These are phyloP conservation scores for Podospora anserina DNA, from an alignment of 495 filamentous ascomycete species.

Conservation along the genomic window DNA sequence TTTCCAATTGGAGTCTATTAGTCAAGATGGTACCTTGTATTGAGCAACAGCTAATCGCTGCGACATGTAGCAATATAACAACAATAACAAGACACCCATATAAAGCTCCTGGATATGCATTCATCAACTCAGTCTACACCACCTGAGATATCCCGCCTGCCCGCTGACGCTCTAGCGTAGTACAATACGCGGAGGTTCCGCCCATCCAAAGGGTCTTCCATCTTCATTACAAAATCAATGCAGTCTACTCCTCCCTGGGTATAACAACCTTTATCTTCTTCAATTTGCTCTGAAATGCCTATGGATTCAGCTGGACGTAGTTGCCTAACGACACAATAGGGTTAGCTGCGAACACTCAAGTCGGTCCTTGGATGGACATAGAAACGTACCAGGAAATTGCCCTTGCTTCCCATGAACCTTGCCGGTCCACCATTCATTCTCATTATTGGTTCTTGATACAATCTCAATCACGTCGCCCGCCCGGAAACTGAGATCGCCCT, in stretches of 20 bases:
- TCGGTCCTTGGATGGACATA: not conserved
- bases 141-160: not conserved
- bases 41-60: not conserved
- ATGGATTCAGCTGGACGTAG: conserved; percentile 42
- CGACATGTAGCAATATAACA: not conserved
- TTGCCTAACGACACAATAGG: conserved; percentile 33
- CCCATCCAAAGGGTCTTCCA: not conserved
- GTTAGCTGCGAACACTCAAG: conserved; percentile 14
- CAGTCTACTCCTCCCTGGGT: not conserved
- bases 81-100: not conserved
- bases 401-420: conserved; percentile 72
- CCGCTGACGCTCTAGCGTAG: not conserved
- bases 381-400: conserved; percentile 84
- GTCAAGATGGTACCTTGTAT: not conserved
- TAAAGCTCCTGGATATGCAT: not conserved
- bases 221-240: not conserved
- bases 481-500: conserved; percentile 88
- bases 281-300: not conserved
- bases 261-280: not conserved
- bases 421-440: conserved; percentile 97
- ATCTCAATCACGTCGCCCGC: conserved; percentile 93
- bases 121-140: not conserved
- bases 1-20: not conserved
- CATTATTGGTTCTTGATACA: conserved; percentile 69
- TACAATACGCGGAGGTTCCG: not conserved